phyloP scores from a whole-genome alignment of 2,329 filamentous ascomycete species.

The Xylaria sp. region DNA sequence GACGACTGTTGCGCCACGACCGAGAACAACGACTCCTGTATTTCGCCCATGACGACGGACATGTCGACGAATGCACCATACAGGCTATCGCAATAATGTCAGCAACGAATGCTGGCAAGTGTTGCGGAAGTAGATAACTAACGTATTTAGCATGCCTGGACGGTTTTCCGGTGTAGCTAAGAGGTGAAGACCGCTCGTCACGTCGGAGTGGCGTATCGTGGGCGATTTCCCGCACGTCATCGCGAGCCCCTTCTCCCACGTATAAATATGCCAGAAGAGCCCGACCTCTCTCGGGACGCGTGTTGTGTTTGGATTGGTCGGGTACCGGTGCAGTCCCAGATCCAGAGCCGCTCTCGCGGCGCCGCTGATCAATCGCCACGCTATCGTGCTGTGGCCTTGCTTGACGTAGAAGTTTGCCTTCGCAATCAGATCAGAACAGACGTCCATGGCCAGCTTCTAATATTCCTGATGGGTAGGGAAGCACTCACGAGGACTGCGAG shows the following conservation, averaged over 20 bases:
- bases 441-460: not conserved
- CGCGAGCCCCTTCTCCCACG: slow-evolving; percentile 46
- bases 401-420: slow-evolving; percentile 45
- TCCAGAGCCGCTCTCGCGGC: slow-evolving; percentile 44
- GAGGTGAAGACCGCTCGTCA: slow-evolving; percentile 37
- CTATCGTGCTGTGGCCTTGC: slow-evolving; percentile 43
- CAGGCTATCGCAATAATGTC: slow-evolving; percentile 31
- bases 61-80: slow-evolving; percentile 40
- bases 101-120: slow-evolving; percentile 1
- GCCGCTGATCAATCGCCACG: slow-evolving; percentile 44
- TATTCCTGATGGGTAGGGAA: too few species aligned
- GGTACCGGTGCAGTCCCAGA: slow-evolving; percentile 45
- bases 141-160: slow-evolving; percentile 1
- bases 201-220: slow-evolving; percentile 46
- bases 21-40: slow-evolving; percentile 43
- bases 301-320: slow-evolving; percentile 8
- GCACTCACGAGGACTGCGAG: slow-evolving; percentile 43
- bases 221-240: slow-evolving; percentile 45
- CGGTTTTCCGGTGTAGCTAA: slow-evolving; percentile 1
- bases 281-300: slow-evolving; percentile 27
- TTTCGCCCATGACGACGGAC: slow-evolving; percentile 41
- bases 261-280: slow-evolving; percentile 47
- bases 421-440: not conserved
- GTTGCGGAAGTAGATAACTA: slow-evolving; percentile 22
- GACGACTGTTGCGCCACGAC: slow-evolving; percentile 39